Evolutionary conservation across 139 green algal genomes (phyloP).

Genomic region (Chlamydomonas schloesseri): DNA sequence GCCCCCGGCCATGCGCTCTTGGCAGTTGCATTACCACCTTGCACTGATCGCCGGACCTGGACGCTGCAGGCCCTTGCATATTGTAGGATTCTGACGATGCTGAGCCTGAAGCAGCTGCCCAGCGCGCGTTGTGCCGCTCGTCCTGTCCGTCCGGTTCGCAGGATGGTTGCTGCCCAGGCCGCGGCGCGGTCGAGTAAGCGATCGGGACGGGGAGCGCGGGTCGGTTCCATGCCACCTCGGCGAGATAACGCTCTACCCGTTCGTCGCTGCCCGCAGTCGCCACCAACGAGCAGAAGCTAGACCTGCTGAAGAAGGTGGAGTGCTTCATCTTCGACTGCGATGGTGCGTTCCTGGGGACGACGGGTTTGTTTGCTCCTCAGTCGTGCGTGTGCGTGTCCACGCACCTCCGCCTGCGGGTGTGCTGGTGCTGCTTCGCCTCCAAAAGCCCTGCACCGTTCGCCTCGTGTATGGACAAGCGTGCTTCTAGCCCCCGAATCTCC

Average conservation of each 20-base stretch:
- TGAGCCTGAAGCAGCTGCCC: too few species aligned
- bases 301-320: constrained; percentile 90
- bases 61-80: too few species aligned
- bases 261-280: constrained; percentile 49
- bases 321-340: constrained; percentile 99
- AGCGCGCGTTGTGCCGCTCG: neutral
- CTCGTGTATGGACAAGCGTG: too few species aligned
- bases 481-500: too few species aligned
- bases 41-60: too few species aligned
- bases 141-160: constrained; percentile 13
- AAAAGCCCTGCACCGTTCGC: too few species aligned
- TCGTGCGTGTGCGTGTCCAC: too few species aligned
- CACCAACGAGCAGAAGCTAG: constrained; percentile 75
- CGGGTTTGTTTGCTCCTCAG: neutral
- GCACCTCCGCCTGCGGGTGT: too few species aligned
- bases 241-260: neutral
- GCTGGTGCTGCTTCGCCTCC: too few species aligned
- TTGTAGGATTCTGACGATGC: too few species aligned
- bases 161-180: constrained; percentile 2
- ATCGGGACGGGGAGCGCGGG: neutral
- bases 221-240: neutral
- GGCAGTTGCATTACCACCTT: too few species aligned
- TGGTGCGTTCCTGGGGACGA: constrained; percentile 69
- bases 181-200: constrained; percentile 18
- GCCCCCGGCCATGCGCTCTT: too few species aligned